Conservation (phyloP, 169 alveolate species). For the Cryptosporidium viatorum region DNA sequence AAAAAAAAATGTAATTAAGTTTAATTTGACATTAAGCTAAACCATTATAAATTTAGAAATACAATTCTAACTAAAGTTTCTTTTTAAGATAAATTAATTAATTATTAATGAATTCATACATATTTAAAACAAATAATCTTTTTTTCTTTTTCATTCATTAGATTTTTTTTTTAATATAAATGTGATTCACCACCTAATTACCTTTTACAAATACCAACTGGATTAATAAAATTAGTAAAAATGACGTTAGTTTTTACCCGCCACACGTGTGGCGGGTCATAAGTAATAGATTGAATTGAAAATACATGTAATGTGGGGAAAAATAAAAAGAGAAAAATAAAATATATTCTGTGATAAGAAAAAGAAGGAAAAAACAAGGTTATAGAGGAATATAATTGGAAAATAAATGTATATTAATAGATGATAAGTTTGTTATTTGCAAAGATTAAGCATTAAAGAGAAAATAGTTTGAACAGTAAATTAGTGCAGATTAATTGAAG, state of each 20-base stretch:
- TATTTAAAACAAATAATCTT: neutral
- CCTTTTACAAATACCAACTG: neutral
- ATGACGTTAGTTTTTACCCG: constrained; percentile 11
- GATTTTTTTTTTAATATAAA: neutral
- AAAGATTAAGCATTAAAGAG: neutral
- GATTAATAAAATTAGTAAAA: neutral
- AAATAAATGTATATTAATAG: constrained; percentile 8
- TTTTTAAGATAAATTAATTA: constrained; percentile 6
- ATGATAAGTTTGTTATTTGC: constrained; percentile 3
- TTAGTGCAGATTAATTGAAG: neutral
- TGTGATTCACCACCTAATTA: neutral
- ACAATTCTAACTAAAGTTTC: neutral
- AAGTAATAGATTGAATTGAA: neutral
- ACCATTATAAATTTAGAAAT: neutral
- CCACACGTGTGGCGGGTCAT: constrained; percentile 21
- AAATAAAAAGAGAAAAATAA: neutral
- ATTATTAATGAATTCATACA: neutral
- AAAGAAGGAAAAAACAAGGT: neutral
- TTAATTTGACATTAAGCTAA: neutral
- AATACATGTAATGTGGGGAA: constrained; percentile 23
- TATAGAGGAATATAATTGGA: neutral
- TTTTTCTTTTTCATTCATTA: neutral
- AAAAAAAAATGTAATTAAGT: neutral
- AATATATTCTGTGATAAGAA: neutral
- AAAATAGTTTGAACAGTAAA: no score